These are phyloP conservation scores for Neocucurbitaria cava DNA, from an alignment of 2,329 filamentous ascomycete species.

Conservation along the genomic window DNA sequence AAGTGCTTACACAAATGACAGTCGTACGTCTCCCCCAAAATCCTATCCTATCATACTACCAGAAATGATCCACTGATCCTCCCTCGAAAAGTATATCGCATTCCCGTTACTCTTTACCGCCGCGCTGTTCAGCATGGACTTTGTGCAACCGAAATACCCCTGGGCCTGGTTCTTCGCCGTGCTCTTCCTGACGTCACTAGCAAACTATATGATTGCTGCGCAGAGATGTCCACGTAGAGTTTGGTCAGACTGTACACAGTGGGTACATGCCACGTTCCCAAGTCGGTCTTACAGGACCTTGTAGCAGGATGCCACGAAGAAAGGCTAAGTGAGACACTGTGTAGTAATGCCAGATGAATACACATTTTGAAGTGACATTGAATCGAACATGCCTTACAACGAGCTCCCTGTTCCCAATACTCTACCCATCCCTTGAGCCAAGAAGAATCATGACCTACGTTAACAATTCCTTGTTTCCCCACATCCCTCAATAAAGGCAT, in stretches of 20 bases:
- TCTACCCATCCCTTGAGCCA: too few species aligned
- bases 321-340: too few species aligned
- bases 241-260: neutral
- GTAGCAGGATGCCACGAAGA: neutral
- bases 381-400: too few species aligned
- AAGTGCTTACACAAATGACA: conserved; percentile 20
- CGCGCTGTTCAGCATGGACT: conserved; percentile 26
- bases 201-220: conserved; percentile 18
- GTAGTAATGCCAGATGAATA: too few species aligned
- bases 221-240: neutral
- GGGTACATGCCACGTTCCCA: neutral
- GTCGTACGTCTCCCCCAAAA: conserved; percentile 15
- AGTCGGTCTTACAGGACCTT: neutral
- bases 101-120: conserved; percentile 22
- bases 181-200: conserved; percentile 2
- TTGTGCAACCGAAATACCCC: conserved; percentile 7
- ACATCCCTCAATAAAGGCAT: too few species aligned
- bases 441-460: too few species aligned
- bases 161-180: conserved; percentile 16
- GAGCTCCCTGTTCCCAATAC: too few species aligned
- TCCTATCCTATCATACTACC: too few species aligned
- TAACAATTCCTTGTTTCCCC: too few species aligned
- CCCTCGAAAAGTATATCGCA: conserved; percentile 12
- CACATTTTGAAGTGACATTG: too few species aligned
- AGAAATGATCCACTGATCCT: neutral